These are phyloP conservation scores for Iberis pinnata DNA, from an alignment of 345 rosid genomes.

Conservation along the genomic window DNA sequence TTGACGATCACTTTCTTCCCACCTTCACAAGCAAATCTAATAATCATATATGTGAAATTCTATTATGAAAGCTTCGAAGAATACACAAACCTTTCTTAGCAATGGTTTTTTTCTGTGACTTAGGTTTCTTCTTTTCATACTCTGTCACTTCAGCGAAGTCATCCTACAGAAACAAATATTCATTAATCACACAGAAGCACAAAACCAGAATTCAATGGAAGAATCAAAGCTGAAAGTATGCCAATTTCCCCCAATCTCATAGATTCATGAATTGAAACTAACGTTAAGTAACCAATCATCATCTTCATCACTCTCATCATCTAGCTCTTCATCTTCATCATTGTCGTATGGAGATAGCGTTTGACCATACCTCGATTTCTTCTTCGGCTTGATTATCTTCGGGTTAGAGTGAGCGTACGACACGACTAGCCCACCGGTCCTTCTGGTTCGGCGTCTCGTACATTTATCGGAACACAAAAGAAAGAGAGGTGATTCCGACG, in stretches of 20 bases:
- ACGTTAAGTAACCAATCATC: constrained; percentile 52
- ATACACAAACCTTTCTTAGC: constrained; percentile 41
- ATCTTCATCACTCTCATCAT: constrained; percentile 34
- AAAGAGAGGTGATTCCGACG: constrained; percentile 19
- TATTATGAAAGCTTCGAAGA: not conserved
- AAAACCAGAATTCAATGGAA: constrained; percentile 3
- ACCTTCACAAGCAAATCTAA: constrained; percentile 38
- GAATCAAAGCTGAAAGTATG: constrained; percentile 4
- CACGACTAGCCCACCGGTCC: constrained; percentile 37
- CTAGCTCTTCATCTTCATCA: constrained; percentile 36
- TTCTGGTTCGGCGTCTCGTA: constrained; percentile 13
- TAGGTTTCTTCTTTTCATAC: constrained; percentile 44
- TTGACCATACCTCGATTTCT: constrained; percentile 56
- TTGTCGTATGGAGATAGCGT: constrained; percentile 40
- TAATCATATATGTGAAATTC: constrained; percentile 2
- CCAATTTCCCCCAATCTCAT: not conserved
- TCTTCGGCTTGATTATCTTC: constrained; percentile 64
- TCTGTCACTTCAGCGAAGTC: constrained; percentile 67
- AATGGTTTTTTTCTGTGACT: constrained; percentile 32
- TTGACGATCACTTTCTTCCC: constrained; percentile 28
- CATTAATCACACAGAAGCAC: not conserved
- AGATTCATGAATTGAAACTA: constrained; percentile 23
- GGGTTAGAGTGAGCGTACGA: constrained; percentile 64
- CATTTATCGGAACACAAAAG: constrained; percentile 13
- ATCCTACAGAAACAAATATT: constrained; percentile 39